Evolutionary conservation across 805 yeast genomes (phyloP), one percentile per base, ranked within the genome.

Genomic region (Brettanomyces custersianus): DNA sequence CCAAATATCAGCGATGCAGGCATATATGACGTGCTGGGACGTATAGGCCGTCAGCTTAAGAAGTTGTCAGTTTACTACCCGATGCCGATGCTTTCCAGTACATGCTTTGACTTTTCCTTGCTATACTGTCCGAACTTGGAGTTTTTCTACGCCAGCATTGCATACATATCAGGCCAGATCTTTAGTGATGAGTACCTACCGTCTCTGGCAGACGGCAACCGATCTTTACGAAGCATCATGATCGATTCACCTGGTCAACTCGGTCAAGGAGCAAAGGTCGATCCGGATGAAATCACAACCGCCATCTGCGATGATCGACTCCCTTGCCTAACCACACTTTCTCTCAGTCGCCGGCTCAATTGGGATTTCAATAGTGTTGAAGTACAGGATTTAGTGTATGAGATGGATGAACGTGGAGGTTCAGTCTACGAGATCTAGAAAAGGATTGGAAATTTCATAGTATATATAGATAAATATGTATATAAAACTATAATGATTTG

Each of bases 201-300:
- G 24, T 34, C 56, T 38, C 38, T 66, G 16, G 54, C 45, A 22
- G 54, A 52, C 25, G 22, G 33, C 7, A 39, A 40, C 9, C 38
- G 61, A 21, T 84, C 85, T 1, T 59, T 90, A 40, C 66, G 64
- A 35, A 69, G 74, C 1, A 55, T 92, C 24, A 74, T 74, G 50
- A 67, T 92, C 19, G 90, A 84, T 39, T 80, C 94, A 31, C 79
- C 94, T 41, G 96, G 97, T 2, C 74, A 80, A 61, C 59, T 82
- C 40, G 96, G 96, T 2, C 84, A 88, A 39, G 71, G 86, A 2
- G 72, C 79, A 18, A 85, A 85, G 50, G 61, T 92, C 23, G 85
- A 84, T 48, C 95, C 97, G 0, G 81, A 85, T 46, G 96, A 90
- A 55, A 63, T 92, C 39, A 83, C 92, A 0, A 69, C 87, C 32